Conservation (phyloP, 306 rosid species). For the Pterocarpus santalinus region DNA sequence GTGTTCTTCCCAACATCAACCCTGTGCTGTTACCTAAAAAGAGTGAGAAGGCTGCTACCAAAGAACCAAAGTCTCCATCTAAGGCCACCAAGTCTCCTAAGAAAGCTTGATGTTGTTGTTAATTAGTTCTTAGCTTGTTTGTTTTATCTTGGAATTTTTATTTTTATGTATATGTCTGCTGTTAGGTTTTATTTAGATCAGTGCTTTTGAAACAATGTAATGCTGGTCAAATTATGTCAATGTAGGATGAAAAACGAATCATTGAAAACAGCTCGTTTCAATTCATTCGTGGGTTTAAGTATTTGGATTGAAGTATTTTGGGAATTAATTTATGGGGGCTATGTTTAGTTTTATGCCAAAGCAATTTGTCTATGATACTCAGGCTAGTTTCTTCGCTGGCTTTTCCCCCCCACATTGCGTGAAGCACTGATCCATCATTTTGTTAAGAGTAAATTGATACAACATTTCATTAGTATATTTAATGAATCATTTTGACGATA, state of each 20-base stretch:
- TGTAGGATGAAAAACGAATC: neutral
- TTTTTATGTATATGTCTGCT: neutral
- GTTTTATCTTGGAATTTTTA: no score
- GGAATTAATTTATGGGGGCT: no score
- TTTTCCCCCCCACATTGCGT: neutral
- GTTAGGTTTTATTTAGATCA: neutral
- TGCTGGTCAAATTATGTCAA: neutral
- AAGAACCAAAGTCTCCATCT: slow-evolving; percentile 46
- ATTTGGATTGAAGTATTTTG: neutral
- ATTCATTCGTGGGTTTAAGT: neutral
- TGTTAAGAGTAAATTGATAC: no score
- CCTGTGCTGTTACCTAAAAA: slow-evolving; percentile 56
- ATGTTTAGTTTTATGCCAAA: neutral
- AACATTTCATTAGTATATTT: no score
- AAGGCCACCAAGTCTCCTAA: slow-evolving; percentile 49
- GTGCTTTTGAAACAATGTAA: neutral
- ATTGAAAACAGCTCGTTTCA: slow-evolving; percentile 45
- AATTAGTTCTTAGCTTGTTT: neutral
- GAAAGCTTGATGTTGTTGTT: neutral
- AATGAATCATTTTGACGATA: no score
- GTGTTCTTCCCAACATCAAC: slow-evolving; percentile 56
- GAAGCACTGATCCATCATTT: no score
- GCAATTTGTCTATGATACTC: neutral
- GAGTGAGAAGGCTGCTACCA: slow-evolving; percentile 21
- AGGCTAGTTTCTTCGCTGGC: neutral